Base-by-base conservation (phyloP, 768 basidiomycete genomes). In the Mycena crocata region DNA sequence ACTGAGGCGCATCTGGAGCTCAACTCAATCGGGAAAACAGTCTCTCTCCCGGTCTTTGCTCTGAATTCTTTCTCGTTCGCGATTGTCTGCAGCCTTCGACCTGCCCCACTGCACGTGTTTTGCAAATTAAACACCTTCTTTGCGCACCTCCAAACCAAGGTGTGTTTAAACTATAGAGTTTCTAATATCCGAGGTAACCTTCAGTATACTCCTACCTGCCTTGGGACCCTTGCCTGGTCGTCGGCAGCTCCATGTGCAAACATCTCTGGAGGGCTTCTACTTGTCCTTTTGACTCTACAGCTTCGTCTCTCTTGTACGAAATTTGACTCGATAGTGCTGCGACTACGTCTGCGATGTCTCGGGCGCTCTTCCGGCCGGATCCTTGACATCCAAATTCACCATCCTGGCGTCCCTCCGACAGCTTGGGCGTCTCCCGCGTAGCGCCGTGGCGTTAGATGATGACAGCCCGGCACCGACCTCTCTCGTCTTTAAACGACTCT, bases 121-220 rank as follows among this genome's bases (percentile, higher is more conserved):
- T 31, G 49, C 21, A 67, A 57, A 67, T 63, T 62, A 67, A 67
- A 62, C 50, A 59, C 66, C 66, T 62, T 67, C 60, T 35, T 10
- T 61, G 35, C 37, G 24, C 30, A 51, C 61, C 61, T 37, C 60
- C 10, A 67, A 55, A 57, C 57, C 62, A 67, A 62, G 57, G 56
- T 67, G 66, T 40, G 57, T 40, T 63, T 62, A 54, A 67, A 63
- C 42, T 59, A 40, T 58, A 54, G 44, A 37, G 49, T 52, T 54
- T 17, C 49, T 63, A 57, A 67, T 67, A 54, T 57, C 60, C 66
- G 66, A 57, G 55, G 66, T 15, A 32, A 56, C 24, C 51, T 23
- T 44, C 48, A 37, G 14, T n/a, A 67, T 15, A 6, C 42, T 26
- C 14, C 15, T 31, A 10, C 65, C 54, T 61, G 46, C 58, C 61